Evolutionary conservation across 257 asterid species (phyloP).

Genomic region (Solanum virginianum): DNA sequence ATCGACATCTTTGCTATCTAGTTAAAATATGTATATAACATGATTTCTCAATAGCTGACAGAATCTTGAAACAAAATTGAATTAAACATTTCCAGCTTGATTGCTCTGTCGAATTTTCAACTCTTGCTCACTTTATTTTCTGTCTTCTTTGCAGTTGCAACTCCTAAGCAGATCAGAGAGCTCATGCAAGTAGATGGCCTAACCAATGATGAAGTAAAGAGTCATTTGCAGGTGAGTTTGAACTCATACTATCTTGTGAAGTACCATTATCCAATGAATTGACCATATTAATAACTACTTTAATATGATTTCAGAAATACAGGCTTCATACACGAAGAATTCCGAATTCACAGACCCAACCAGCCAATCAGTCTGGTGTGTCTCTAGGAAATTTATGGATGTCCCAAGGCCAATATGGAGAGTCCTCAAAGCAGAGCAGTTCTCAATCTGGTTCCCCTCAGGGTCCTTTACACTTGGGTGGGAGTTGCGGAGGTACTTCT

Average conservation of each 20-base stretch:
- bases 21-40: background rate
- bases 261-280: background rate
- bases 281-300: background rate
- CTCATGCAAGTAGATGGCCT: slow-evolving; percentile 88
- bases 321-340: slow-evolving; percentile 61
- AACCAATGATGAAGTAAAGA: slow-evolving; percentile 94
- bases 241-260: background rate
- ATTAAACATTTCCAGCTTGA: background rate
- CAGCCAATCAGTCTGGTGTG: slow-evolving; percentile 12
- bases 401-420: slow-evolving; percentile 22
- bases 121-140: background rate
- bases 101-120: background rate
- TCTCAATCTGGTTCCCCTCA: slow-evolving; percentile 43
- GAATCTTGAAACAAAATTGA: background rate
- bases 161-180: slow-evolving; percentile 95
- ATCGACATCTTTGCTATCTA: background rate
- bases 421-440: slow-evolving; percentile 24
- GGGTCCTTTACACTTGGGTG: slow-evolving; percentile 27
- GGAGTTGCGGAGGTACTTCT: slow-evolving; percentile 27
- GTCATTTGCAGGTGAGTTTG: slow-evolving; percentile 72
- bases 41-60: background rate
- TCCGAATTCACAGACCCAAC: slow-evolving; percentile 10
- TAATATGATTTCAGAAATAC: slow-evolving; percentile 45
- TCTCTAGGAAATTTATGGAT: slow-evolving; percentile 22
- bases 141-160: slow-evolving; percentile 49